Conservation (phyloP, 768 basidiomycete genomes). For the Russula ochroleuca region DNA sequence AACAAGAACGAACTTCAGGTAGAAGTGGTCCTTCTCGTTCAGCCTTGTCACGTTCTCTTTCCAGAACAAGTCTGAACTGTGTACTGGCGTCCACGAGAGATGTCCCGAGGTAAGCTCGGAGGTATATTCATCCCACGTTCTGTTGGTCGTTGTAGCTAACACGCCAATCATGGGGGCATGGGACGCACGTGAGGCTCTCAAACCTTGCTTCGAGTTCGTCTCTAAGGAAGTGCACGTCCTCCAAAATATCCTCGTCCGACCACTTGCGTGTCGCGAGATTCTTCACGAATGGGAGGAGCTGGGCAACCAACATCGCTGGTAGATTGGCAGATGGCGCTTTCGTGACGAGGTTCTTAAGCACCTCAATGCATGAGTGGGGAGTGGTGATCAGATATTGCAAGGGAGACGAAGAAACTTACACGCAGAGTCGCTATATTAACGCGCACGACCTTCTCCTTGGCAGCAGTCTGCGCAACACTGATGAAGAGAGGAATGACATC, state of each 20-base stretch:
- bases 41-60: constrained; percentile 86
- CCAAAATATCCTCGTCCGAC: constrained; percentile 91
- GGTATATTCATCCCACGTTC: constrained; percentile 94
- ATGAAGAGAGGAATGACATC: constrained; percentile 84
- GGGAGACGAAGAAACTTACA: constrained; percentile 39
- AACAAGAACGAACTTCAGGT: constrained; percentile 59
- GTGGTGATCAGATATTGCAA: background rate
- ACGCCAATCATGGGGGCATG: background rate
- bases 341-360: constrained; percentile 72
- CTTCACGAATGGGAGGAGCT: constrained; percentile 81
- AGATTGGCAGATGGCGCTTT: constrained; percentile 87
- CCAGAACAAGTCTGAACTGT: constrained; percentile 98
- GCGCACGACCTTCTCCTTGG: constrained; percentile 96
- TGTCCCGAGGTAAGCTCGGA: constrained; percentile 89
- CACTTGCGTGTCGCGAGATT: constrained; percentile 82
- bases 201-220: constrained; percentile 83
- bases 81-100: constrained; percentile 92
- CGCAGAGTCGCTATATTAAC: constrained; percentile 90
- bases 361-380: constrained; percentile 4
- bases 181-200: constrained; percentile 83
- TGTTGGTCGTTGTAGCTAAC: constrained; percentile 33
- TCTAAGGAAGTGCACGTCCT: constrained; percentile 83
- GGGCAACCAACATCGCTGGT: constrained; percentile 86
- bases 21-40: constrained; percentile 78
- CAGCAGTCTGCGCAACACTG: constrained; percentile 79